These are phyloP conservation scores for Colletotrichum lindemuthianum DNA, from an alignment of 2,329 filamentous ascomycete species.

Conservation along the genomic window DNA sequence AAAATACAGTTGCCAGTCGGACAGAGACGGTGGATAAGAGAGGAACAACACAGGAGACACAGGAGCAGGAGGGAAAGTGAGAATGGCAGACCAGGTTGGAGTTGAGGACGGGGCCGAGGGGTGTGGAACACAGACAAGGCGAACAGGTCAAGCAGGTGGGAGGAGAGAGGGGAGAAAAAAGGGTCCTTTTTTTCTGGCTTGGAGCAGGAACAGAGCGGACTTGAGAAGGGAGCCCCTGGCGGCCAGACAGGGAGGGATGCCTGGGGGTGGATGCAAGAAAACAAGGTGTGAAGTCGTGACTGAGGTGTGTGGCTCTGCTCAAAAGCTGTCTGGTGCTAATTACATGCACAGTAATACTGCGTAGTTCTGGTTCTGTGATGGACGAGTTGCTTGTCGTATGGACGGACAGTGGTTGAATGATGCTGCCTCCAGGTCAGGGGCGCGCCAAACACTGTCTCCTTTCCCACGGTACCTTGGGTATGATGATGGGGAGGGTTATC, in stretches of 20 bases:
- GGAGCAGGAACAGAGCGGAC: background rate
- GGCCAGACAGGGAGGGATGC: conserved; percentile 21
- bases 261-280: conserved; percentile 21
- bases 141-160: conserved; percentile 11
- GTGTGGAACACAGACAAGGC: conserved; percentile 21
- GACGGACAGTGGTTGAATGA: too few relatives aligned
- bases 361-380: too few relatives aligned
- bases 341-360: background rate
- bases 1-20: too few relatives aligned
- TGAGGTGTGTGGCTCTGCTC: background rate
- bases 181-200: conserved; percentile 13
- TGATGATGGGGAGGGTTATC: background rate
- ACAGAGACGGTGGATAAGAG: conserved; percentile 12
- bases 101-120: background rate
- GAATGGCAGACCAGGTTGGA: conserved; percentile 17
- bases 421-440: too few relatives aligned
- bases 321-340: background rate
- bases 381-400: too few relatives aligned
- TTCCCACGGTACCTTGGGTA: too few relatives aligned
- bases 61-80: conserved; percentile 9
- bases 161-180: conserved; percentile 17
- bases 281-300: conserved; percentile 10
- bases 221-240: conserved; percentile 17
- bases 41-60: conserved; percentile 9
- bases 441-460: too few relatives aligned